These are phyloP conservation scores for Glycine soja DNA, from an alignment of 306 rosid species.

Conservation along the genomic window DNA sequence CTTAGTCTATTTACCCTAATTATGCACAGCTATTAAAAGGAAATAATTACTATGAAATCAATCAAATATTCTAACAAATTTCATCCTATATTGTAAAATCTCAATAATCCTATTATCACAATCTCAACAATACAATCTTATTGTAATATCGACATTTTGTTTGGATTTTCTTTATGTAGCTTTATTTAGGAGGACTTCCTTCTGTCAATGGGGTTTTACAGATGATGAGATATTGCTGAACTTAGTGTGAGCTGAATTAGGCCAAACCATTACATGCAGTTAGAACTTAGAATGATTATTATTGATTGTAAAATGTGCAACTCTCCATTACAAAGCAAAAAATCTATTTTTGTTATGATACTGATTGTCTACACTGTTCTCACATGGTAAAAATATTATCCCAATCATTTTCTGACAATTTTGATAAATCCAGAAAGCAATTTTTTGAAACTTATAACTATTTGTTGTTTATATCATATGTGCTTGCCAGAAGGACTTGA, in stretches of 20 bases:
- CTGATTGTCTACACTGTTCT: constrained; percentile 1
- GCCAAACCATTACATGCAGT: background rate
- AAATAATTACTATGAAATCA: background rate
- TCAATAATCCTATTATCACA: background rate
- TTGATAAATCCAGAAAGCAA: constrained; percentile 26
- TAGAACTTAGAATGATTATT: background rate
- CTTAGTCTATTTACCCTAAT: too few species aligned
- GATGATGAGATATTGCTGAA: constrained; percentile 15
- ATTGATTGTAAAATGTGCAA: background rate
- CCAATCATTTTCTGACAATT: background rate
- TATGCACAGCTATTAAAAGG: too few species aligned
- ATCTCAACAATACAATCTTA: background rate
- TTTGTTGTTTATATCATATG: background rate
- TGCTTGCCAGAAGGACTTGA: constrained; percentile 10
- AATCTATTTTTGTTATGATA: background rate
- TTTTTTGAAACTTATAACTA: background rate
- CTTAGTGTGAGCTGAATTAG: constrained; percentile 25
- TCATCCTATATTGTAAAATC: background rate
- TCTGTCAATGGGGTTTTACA: background rate
- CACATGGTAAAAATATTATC: background rate
- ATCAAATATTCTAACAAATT: background rate
- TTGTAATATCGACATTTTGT: background rate
- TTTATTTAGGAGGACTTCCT: constrained; percentile 16
- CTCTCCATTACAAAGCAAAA: constrained; percentile 15
- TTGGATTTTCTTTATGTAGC: background rate